phyloP scores from a whole-genome alignment of 352 stramenopile genomes.

The Phytophthora crassamura region DNA sequence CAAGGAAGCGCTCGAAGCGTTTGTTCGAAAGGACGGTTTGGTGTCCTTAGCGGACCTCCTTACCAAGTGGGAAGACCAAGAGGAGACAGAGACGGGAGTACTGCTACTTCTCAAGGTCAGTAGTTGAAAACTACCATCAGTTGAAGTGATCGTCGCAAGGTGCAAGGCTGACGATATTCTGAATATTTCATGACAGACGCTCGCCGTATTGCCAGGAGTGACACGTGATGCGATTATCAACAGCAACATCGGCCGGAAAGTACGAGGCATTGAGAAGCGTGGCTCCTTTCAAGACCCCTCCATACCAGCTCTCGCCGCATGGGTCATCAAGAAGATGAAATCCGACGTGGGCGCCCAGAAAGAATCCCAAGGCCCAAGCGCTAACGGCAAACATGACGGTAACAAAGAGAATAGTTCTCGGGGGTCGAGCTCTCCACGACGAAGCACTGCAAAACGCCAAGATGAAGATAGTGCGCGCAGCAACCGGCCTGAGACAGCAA shows the following conservation, averaged over 20 bases:
- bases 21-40: constrained; percentile 62
- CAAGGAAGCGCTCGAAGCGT: constrained; percentile 55
- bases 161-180: not conserved
- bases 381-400: constrained; percentile 13
- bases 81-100: constrained; percentile 60
- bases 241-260: constrained; percentile 64
- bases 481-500: constrained; percentile 4
- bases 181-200: constrained; percentile 36
- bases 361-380: constrained; percentile 14
- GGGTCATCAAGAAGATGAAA: constrained; percentile 72
- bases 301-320: constrained; percentile 54
- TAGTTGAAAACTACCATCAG: not conserved
- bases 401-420: constrained; percentile 16
- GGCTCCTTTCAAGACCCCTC: constrained; percentile 29
- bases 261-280: constrained; percentile 50
- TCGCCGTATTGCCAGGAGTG: constrained; percentile 66
- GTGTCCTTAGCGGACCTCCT: constrained; percentile 53
- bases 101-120: constrained; percentile 72
- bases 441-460: not conserved
- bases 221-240: constrained; percentile 45
- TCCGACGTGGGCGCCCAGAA: constrained; percentile 26
- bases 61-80: constrained; percentile 49
- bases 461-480: constrained; percentile 13
- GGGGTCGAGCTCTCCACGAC: constrained; percentile 17
- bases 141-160: no score